Percentiles rank a stretch among this genome's conserved stretches.
These are phyloP conservation scores for Lentithecium fluviatile DNA, from an alignment of 495 filamentous ascomycete species.

Conservation along the genomic window DNA sequence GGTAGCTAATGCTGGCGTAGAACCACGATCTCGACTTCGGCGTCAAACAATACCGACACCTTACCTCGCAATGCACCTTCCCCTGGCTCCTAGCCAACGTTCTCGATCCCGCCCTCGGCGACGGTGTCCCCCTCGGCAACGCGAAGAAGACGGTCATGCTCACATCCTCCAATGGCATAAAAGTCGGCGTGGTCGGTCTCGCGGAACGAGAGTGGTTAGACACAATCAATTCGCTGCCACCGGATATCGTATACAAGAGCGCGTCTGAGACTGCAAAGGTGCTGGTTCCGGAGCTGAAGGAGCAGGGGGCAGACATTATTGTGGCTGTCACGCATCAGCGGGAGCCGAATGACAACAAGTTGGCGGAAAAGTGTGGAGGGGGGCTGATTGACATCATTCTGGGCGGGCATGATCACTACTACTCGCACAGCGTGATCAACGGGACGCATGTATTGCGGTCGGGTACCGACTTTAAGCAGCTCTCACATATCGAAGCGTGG, in stretches of 20 bases:
- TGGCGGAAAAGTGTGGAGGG: constrained; percentile 64
- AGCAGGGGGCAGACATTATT: constrained; percentile 76
- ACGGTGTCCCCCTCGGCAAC: constrained; percentile 65
- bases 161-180: constrained; percentile 76
- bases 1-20: constrained; percentile 39
- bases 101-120: constrained; percentile 72
- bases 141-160: constrained; percentile 69
- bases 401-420: constrained; percentile 89
- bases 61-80: constrained; percentile 72
- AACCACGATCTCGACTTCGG: constrained; percentile 96
- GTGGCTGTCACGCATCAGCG: constrained; percentile 81
- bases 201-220: constrained; percentile 80
- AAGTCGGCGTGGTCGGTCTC: constrained; percentile 80
- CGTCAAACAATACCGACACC: constrained; percentile 70
- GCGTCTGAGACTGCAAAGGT: constrained; percentile 67
- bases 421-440: constrained; percentile 71
- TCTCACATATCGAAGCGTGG: constrained; percentile 78
- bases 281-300: constrained; percentile 66
- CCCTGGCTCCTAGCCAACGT: constrained; percentile 90
- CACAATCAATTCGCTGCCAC: constrained; percentile 82
- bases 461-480: constrained; percentile 84
- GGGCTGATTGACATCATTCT: constrained; percentile 80
- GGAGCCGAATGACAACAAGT: constrained; percentile 73
- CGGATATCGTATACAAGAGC: constrained; percentile 75
- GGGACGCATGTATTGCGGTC: constrained; percentile 77